These are phyloP conservation scores for Alternaria gaisen DNA, from an alignment of 2,329 filamentous ascomycete genomes.

Conservation along the genomic window DNA sequence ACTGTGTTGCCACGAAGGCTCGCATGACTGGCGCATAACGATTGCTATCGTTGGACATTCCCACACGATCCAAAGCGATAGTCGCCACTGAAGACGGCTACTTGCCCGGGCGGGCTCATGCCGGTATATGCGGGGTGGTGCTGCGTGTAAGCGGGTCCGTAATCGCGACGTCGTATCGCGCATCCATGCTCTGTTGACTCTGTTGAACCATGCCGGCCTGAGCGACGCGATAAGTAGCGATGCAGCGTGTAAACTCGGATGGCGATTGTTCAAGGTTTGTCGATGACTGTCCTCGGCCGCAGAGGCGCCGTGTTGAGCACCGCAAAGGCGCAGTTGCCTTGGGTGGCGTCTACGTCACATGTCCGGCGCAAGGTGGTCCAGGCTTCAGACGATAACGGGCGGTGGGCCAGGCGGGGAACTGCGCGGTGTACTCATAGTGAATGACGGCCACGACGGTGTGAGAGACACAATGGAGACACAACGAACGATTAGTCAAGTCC, in stretches of 20 bases:
- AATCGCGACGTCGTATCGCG: slow-evolving; percentile 19
- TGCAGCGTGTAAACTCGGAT: background rate
- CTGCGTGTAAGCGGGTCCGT: slow-evolving; percentile 22
- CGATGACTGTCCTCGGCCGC: slow-evolving; percentile 1
- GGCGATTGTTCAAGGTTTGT: background rate
- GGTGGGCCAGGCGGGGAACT: slow-evolving; percentile 32
- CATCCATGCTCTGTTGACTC: background rate
- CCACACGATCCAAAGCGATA: slow-evolving; percentile 5
- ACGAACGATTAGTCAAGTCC: background rate
- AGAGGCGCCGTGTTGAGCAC: slow-evolving; percentile 24
- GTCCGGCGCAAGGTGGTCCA: slow-evolving; percentile 7
- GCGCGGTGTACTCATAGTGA: background rate
- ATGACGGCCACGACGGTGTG: slow-evolving; percentile 6
- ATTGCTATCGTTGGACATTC: background rate
- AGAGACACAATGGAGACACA: background rate
- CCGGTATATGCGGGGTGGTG: slow-evolving; percentile 10
- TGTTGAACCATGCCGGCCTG: background rate
- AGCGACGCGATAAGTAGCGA: background rate
- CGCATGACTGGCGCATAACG: slow-evolving; percentile 4
- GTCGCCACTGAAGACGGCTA: slow-evolving; percentile 21
- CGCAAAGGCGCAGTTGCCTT: slow-evolving; percentile 19
- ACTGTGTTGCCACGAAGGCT: background rate
- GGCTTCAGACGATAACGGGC: slow-evolving; percentile 37
- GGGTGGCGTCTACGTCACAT: slow-evolving; percentile 17
- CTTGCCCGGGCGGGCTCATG: slow-evolving; percentile 1